These are phyloP conservation scores for Tolypocladium ophioglossoides DNA, from an alignment of 2,329 filamentous ascomycete genomes.

Conservation along the genomic window DNA sequence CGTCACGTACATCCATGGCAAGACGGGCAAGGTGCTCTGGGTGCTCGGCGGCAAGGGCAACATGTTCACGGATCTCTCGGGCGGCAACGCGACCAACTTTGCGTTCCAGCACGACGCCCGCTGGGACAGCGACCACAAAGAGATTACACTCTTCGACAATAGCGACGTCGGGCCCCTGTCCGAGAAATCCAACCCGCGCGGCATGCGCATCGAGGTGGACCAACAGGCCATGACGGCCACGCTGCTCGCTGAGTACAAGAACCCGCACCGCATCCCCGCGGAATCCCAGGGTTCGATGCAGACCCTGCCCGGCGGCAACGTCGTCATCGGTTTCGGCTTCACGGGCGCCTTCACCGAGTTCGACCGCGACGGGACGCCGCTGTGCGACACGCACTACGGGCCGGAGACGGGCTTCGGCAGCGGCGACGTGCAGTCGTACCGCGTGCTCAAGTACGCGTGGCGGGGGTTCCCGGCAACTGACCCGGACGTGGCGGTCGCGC, in stretches of 20 bases:
- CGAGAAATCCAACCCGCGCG: constrained; percentile 19
- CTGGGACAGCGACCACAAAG: constrained; percentile 25
- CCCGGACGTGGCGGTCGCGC: constrained; percentile 4
- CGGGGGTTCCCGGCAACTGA: constrained; percentile 10
- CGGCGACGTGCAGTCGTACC: constrained; percentile 13
- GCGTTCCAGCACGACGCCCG: constrained; percentile 41
- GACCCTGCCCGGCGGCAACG: constrained; percentile 26
- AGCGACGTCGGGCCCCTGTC: constrained; percentile 27
- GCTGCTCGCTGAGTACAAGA: constrained; percentile 4
- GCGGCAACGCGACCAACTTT: constrained; percentile 24
- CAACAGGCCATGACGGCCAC: constrained; percentile 2
- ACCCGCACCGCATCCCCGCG: constrained; percentile 3
- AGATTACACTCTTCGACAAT: constrained; percentile 45
- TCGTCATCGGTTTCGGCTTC: constrained; percentile 31
- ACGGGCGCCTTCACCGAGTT: constrained; percentile 16
- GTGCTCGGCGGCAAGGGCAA: constrained; percentile 35
- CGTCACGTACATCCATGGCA: constrained; percentile 21
- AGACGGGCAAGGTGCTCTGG: constrained; percentile 36
- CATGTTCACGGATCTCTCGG: constrained; percentile 20
- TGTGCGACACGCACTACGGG: constrained; percentile 13
- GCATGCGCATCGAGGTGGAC: constrained; percentile 3
- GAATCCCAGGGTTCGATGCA: constrained; percentile 5
- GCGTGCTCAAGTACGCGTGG: constrained; percentile 18
- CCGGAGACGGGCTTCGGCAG: constrained; percentile 6
- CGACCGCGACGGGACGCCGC: constrained; percentile 10